Evolutionary conservation across 305 asterid species (phyloP).

Genomic region (Fraxinus ornus): DNA sequence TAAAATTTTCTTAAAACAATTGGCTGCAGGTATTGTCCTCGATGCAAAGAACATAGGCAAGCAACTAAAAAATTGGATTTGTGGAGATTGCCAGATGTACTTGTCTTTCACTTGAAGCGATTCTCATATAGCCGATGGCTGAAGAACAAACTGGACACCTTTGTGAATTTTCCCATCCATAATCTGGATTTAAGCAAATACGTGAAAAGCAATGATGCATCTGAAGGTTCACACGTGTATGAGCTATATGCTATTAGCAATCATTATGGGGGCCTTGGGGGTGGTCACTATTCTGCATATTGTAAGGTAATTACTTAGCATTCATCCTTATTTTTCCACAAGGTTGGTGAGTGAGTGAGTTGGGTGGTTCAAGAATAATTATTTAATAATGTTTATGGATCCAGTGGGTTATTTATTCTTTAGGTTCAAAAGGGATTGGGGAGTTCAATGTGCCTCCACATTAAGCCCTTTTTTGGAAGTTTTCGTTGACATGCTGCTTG

Average conservation of each 20-base stretch:
- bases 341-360: neutral
- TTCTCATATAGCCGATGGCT: slow-evolving; percentile 87
- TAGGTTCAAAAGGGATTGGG: neutral
- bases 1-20: neutral
- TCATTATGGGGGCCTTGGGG: slow-evolving; percentile 96
- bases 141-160: slow-evolving; percentile 82
- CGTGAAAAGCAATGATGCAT: slow-evolving; percentile 57
- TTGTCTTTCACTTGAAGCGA: slow-evolving; percentile 83
- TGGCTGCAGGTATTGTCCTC: slow-evolving; percentile 82
- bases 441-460: neutral
- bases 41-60: slow-evolving; percentile 88
- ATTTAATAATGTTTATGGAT: neutral
- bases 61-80: slow-evolving; percentile 89
- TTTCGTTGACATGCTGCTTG: neutral
- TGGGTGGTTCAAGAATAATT: neutral
- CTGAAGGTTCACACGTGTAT: slow-evolving; percentile 60
- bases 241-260: slow-evolving; percentile 92
- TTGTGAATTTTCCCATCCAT: slow-evolving; percentile 79
- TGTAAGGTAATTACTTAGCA: slow-evolving; percentile 64
- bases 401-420: neutral
- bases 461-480: neutral
- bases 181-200: slow-evolving; percentile 81
- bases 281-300: slow-evolving; percentile 93
- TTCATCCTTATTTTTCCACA: neutral
- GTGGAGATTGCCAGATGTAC: slow-evolving; percentile 90